Conservation (phyloP, 2,329 filamentous ascomycete genomes). For the Dactylellina sp. region DNA sequence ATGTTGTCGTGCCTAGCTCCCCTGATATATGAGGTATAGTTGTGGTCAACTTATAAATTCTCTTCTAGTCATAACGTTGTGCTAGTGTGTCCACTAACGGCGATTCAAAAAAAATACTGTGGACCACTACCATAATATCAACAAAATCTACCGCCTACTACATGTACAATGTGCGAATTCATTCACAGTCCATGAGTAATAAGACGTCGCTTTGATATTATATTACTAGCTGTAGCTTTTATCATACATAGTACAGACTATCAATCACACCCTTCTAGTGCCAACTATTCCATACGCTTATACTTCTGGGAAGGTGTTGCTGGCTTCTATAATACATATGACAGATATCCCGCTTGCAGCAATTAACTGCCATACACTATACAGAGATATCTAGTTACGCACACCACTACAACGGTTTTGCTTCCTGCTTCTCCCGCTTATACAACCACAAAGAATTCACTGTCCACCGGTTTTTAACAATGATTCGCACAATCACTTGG, state of each 20-base stretch:
- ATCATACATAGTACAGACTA: too few species aligned
- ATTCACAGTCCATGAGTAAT: too few species aligned
- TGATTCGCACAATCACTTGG: background rate
- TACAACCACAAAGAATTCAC: background rate
- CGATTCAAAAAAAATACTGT: background rate
- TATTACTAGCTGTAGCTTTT: too few species aligned
- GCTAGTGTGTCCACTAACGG: too few species aligned
- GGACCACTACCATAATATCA: slow-evolving; percentile 1
- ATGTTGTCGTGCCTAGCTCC: slow-evolving; percentile 4
- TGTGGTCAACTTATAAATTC: background rate
- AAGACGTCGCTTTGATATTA: too few species aligned
- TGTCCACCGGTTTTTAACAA: background rate
- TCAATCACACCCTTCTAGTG: too few species aligned
- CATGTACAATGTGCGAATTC: background rate
- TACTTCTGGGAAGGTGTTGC: too few species aligned
- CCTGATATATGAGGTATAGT: background rate
- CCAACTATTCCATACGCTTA: too few species aligned
- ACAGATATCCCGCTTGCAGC: background rate
- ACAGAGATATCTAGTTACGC: background rate
- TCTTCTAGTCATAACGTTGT: too few species aligned
- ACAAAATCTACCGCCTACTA: background rate
- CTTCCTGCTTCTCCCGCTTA: background rate
- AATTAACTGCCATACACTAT: background rate
- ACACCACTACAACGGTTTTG: background rate
- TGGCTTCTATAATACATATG: too few species aligned